These are phyloP conservation scores for Rhizophlyctis rosea DNA, from an alignment of 192 early-diverging fungal genomes.

Conservation along the genomic window DNA sequence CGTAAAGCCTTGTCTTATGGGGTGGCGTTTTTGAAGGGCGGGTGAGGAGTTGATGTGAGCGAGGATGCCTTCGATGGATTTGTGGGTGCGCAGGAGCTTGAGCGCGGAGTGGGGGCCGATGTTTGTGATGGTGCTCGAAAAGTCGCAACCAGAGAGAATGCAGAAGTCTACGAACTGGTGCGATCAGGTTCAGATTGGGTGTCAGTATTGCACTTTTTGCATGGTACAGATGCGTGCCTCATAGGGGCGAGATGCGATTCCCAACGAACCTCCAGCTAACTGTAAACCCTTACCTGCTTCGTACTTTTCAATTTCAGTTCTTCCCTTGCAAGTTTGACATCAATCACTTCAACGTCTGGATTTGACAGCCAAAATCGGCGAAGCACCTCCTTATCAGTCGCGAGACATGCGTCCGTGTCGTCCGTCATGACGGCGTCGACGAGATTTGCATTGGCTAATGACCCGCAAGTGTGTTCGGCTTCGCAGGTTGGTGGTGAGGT, in stretches of 20 bases:
- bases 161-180: slow-evolving; percentile 6
- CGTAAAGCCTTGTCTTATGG: too few species aligned
- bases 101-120: not conserved
- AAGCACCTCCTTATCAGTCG: not conserved
- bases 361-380: not conserved
- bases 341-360: not conserved
- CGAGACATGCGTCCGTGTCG: not conserved
- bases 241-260: too few species aligned
- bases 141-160: slow-evolving; percentile 6
- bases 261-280: not conserved
- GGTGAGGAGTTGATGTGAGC: not conserved
- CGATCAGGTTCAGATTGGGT: not conserved
- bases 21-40: too few species aligned
- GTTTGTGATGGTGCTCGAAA: not conserved
- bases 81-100: slow-evolving; percentile 1
- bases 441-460: not conserved
- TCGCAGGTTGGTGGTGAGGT: not conserved
- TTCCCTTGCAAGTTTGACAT: not conserved
- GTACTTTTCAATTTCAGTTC: not conserved
- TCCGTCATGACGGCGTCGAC: not conserved
- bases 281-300: not conserved
- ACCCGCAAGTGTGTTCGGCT: not conserved
- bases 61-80: slow-evolving; percentile 5
- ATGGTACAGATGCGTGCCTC: too few species aligned
- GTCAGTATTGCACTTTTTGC: too few species aligned